A percentile compares a stretch with the other conserved stretches of the same genome.
Evolutionary conservation across 2,329 filamentous ascomycete species (phyloP).

Genomic region (Sordariomycetes sp.): DNA sequence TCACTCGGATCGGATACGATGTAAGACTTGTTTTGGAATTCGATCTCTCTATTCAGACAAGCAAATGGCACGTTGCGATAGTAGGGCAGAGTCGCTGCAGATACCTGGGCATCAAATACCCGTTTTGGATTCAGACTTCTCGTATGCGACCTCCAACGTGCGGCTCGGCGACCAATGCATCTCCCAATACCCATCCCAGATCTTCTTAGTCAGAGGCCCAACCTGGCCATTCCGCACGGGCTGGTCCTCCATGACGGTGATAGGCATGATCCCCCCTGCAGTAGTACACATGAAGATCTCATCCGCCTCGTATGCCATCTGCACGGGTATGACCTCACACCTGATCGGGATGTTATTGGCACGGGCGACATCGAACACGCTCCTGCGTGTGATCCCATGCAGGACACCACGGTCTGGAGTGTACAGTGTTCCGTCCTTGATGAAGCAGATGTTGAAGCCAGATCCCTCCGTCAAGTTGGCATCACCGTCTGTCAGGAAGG

Average conservation of each 20-base stretch:
- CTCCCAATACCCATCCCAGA: constrained; percentile 42
- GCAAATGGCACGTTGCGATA: too few species aligned
- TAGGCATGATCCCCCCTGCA: constrained; percentile 43
- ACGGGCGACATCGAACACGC: constrained; percentile 32
- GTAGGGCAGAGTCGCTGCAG: too few species aligned
- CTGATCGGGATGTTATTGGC: constrained; percentile 21
- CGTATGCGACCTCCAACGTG: constrained; percentile 23
- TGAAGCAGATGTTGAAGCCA: constrained; percentile 36
- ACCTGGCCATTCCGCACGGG: constrained; percentile 29
- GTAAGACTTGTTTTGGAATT: too few species aligned
- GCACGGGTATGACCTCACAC: constrained; percentile 30
- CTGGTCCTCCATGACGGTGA: constrained; percentile 33
- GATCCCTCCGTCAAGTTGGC: constrained; percentile 39
- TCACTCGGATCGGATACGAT: too few species aligned
- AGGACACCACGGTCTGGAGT: constrained; percentile 38
- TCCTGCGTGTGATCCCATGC: constrained; percentile 37
- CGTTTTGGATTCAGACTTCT: too few species aligned
- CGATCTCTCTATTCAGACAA: too few species aligned
- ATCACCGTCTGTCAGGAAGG: constrained; percentile 41
- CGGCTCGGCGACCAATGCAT: constrained; percentile 31
- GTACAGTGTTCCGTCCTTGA: constrained; percentile 33
- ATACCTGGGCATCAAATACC: too few species aligned
- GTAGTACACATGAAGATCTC: constrained; percentile 45
- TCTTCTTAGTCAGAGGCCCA: constrained; percentile 33
- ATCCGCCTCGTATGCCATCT: constrained; percentile 29